Percentiles rank a stretch among this genome's conserved stretches.
Evolutionary conservation across 139 green algal genomes (phyloP).

Genomic region (Trebouxia sp.): DNA sequence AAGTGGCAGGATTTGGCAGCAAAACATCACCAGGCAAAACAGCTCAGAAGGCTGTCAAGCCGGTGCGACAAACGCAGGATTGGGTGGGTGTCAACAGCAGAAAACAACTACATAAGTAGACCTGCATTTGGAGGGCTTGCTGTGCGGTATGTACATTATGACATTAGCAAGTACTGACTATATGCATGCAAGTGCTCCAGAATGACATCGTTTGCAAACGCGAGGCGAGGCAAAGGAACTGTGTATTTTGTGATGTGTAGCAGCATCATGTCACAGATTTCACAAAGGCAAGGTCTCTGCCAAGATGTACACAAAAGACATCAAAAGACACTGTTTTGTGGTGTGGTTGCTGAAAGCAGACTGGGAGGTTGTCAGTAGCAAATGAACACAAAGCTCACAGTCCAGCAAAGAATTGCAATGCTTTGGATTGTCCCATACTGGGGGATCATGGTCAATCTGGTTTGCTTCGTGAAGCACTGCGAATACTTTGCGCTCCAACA

Average conservation of each 20-base stretch:
- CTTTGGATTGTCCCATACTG: too few relatives aligned
- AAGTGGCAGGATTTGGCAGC: neutral
- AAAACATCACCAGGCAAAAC: neutral
- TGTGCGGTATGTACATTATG: too few relatives aligned
- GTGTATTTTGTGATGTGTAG: neutral
- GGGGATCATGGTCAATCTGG: too few relatives aligned
- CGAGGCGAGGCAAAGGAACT: neutral
- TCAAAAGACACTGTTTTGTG: too few relatives aligned
- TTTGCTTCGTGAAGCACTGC: neutral
- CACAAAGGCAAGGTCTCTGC: neutral
- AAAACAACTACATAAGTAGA: neutral
- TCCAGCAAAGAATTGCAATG: too few relatives aligned
- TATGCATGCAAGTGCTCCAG: too few relatives aligned
- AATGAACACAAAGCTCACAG: too few relatives aligned
- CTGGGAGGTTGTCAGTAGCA: too few relatives aligned
- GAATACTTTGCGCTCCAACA: conserved; percentile 39
- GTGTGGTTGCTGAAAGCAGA: too few relatives aligned
- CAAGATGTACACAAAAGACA: too few relatives aligned
- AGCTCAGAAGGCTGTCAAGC: neutral
- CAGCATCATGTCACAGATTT: neutral
- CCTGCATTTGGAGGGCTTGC: neutral
- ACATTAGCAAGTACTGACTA: too few relatives aligned
- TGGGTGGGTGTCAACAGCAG: neutral
- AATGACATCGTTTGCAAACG: too few relatives aligned
- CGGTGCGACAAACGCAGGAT: neutral